Conservation (phyloP, 2,329 filamentous ascomycete genomes). For the Aspergillus texensis region DNA sequence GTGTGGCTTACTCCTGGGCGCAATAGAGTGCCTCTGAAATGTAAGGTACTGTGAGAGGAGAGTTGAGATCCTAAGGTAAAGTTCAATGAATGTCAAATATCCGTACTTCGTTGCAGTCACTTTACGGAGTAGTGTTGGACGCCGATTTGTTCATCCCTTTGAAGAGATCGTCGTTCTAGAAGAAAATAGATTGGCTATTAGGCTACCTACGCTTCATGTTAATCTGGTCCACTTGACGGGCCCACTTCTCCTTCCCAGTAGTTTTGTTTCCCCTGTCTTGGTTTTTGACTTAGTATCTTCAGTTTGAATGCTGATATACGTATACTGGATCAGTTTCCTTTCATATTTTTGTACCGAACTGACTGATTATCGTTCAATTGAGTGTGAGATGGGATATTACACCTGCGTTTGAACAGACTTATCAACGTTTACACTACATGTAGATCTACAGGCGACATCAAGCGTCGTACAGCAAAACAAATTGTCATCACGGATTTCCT, state of each 20-base stretch:
- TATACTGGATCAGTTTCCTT: background rate
- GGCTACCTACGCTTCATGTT: background rate
- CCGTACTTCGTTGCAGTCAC: too few relatives aligned
- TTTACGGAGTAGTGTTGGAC: too few relatives aligned
- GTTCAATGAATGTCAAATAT: too few relatives aligned
- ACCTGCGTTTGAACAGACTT: background rate
- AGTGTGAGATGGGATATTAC: background rate
- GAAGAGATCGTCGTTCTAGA: background rate
- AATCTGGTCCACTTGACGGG: background rate
- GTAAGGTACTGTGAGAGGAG: background rate
- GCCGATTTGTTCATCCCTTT: background rate
- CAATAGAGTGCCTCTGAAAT: background rate
- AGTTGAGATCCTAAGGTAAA: background rate
- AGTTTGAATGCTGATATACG: background rate
- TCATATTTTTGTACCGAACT: background rate
- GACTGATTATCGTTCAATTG: background rate
- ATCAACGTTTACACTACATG: background rate
- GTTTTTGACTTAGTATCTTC: background rate
- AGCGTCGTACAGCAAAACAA: too few relatives aligned
- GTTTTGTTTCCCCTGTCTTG: background rate
- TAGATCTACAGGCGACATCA: background rate
- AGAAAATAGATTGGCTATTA: background rate
- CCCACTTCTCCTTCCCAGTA: background rate
- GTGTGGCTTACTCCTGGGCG: background rate
- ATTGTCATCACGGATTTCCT: background rate